Evolutionary conservation across 176 grass and related monocot genomes (phyloP), one percentile per base, ranked within the genome.

Genomic region (Tillandsia leiboldiana): DNA sequence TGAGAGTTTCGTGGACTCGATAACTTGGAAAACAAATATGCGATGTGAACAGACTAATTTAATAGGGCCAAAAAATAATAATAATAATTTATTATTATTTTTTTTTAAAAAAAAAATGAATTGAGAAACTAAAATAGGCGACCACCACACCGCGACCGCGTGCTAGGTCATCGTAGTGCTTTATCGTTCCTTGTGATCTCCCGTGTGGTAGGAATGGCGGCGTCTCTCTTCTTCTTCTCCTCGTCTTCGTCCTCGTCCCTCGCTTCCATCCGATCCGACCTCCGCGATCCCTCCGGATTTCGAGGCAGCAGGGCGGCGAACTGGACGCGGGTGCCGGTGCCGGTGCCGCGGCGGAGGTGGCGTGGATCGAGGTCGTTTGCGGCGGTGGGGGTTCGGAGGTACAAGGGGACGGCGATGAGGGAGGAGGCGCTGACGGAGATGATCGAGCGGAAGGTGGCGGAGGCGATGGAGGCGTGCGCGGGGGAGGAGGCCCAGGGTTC

Each of bases 371-470:
- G 42, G 50, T 20, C 59, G 12, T 57, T 75, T 49, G 50, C 54
- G 22, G 72, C 66, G 49, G 48, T 29, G 47, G 54, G 29, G 73
- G 78, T 28, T 75, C 67, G 67, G 53, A 84, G 78, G 71, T 95
- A 95, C 78, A 95, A 78, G 83, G 90, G 90, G 51, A 87, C 86
- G 76, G 78, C 72, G 51, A 73, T 51, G 80, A 83, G 66, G 77
- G 90, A 86, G 51, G 86, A 81, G 51, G 65, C 49, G n/a, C 75
- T 88, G 77, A 29, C 90, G 18, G 82, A 83, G 76, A 75, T 95
- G 72, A 87, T 95, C 70, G 90, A 95, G 81, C 70, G 50, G 72
- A 95, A 95, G 81, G 79, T 90, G 42, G 90, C 81, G 64, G 86
- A 95, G 83, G 90, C 90, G 52, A 86, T 48, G 72, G 83, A 81